phyloP scores from a whole-genome alignment of 495 filamentous ascomycete species.

The Zalerion maritima region DNA sequence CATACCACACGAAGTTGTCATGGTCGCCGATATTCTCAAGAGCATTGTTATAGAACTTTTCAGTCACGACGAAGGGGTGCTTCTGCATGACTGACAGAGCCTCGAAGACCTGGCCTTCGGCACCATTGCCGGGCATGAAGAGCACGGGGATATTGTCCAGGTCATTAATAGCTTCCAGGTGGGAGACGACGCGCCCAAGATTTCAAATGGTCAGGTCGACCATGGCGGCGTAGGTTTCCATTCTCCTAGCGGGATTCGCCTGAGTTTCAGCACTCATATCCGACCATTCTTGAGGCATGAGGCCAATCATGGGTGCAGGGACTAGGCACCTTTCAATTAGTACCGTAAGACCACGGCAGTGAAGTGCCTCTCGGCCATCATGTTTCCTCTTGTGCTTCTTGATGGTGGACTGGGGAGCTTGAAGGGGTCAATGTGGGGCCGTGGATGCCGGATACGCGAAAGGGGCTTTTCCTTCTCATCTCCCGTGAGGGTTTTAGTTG shows the following conservation, averaged over 20 bases:
- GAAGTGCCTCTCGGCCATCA: slow-evolving; percentile 40
- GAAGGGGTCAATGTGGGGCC: slow-evolving; percentile 48
- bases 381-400: slow-evolving; percentile 40
- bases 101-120: slow-evolving; percentile 46
- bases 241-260: slow-evolving; percentile 36
- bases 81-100: slow-evolving; percentile 38
- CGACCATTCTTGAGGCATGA: slow-evolving; percentile 38
- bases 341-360: slow-evolving; percentile 32
- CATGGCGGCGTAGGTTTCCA: slow-evolving; percentile 51
- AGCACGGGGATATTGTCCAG: slow-evolving; percentile 49
- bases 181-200: slow-evolving; percentile 42
- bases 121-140: slow-evolving; percentile 54
- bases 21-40: slow-evolving; percentile 45
- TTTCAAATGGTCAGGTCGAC: slow-evolving; percentile 48
- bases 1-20: slow-evolving; percentile 52
- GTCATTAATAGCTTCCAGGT: slow-evolving; percentile 40
- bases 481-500: slow-evolving; percentile 36
- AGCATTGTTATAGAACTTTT: slow-evolving; percentile 49
- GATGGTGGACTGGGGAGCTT: slow-evolving; percentile 37
- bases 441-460: slow-evolving; percentile 46
- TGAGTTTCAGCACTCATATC: slow-evolving; percentile 34
- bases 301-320: slow-evolving; percentile 38
- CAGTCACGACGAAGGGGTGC: slow-evolving; percentile 34
- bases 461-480: slow-evolving; percentile 36
- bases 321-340: slow-evolving; percentile 39